Percentiles rank a stretch among this genome's conserved stretches.
Conservation (phyloP, 176 grass and related monocot species). For the Oryza punctata region DNA sequence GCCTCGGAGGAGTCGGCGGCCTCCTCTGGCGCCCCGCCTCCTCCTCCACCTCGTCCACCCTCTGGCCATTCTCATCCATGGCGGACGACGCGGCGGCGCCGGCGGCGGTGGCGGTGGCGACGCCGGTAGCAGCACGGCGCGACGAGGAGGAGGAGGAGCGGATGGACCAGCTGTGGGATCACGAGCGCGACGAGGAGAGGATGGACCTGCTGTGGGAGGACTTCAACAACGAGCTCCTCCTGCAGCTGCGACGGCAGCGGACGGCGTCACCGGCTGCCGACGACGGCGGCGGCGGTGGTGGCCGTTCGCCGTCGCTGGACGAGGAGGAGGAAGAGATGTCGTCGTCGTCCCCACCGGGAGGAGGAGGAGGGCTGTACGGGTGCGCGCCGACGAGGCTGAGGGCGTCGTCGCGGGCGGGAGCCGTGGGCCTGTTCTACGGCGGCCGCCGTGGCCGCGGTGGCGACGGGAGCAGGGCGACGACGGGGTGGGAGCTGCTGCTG, state of each 20-base stretch:
- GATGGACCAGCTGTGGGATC: neutral
- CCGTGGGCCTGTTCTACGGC: slow-evolving; percentile 10
- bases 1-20: too few species aligned
- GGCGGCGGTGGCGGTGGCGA: neutral
- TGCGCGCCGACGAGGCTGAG: slow-evolving; percentile 41
- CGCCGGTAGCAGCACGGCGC: neutral
- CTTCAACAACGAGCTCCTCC: slow-evolving; percentile 53
- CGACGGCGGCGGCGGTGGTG: too few species aligned
- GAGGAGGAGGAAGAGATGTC: slow-evolving; percentile 13
- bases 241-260: neutral
- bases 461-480: neutral
- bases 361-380: slow-evolving; percentile 12
- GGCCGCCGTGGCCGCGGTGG: neutral
- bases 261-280: too few species aligned
- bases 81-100: too few species aligned
- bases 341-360: neutral
- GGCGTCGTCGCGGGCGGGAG: slow-evolving; percentile 44
- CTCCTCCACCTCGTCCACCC: neutral
- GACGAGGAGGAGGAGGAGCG: neutral
- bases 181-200: slow-evolving; percentile 36
- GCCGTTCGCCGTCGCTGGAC: neutral
- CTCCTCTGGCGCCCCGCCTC: neutral
- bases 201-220: slow-evolving; percentile 73
- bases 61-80: slow-evolving; percentile 42
- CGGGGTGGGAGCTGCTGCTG: slow-evolving; percentile 42